Conservation (phyloP, 257 asterid genomes). For the Lantana camara region DNA sequence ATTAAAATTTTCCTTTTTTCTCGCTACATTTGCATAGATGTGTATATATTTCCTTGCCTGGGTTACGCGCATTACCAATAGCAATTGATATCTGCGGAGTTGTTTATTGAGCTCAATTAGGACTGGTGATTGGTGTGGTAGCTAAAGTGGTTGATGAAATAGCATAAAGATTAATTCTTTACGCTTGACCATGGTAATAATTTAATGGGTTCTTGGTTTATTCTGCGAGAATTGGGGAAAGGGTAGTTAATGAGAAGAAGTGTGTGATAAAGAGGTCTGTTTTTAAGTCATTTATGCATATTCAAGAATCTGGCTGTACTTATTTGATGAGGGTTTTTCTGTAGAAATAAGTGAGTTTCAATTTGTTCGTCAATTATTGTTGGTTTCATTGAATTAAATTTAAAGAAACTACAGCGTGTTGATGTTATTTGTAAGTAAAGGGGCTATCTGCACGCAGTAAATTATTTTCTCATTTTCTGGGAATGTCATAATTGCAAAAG, state of each 20-base stretch:
- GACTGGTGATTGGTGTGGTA: slow-evolving; percentile 25
- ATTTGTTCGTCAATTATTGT: slow-evolving; percentile 19
- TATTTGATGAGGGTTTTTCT: slow-evolving; percentile 36
- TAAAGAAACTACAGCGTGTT: neutral
- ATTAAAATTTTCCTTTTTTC: neutral
- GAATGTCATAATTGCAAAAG: neutral
- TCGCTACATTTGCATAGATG: neutral
- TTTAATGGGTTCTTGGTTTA: slow-evolving; percentile 8
- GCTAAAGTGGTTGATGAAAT: slow-evolving; percentile 37
- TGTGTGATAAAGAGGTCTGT: neutral
- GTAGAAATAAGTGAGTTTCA: slow-evolving; percentile 36
- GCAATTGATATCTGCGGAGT: neutral
- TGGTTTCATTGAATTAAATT: slow-evolving; percentile 16
- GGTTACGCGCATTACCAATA: neutral
- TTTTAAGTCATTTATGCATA: slow-evolving; percentile 30
- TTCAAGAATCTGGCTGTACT: slow-evolving; percentile 28
- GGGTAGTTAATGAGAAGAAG: slow-evolving; percentile 30
- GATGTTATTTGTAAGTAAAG: slow-evolving; percentile 18
- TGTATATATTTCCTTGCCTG: slow-evolving; percentile 1
- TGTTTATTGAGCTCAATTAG: slow-evolving; percentile 9
- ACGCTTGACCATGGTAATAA: slow-evolving; percentile 12
- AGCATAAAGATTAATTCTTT: slow-evolving; percentile 14
- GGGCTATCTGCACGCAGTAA: slow-evolving; percentile 7
- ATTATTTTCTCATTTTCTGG: slow-evolving; percentile 15
- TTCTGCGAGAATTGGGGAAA: slow-evolving; percentile 22